phyloP scores from a whole-genome alignment of 2,329 filamentous ascomycete species.

The Fonsecaea multimorphosa region DNA sequence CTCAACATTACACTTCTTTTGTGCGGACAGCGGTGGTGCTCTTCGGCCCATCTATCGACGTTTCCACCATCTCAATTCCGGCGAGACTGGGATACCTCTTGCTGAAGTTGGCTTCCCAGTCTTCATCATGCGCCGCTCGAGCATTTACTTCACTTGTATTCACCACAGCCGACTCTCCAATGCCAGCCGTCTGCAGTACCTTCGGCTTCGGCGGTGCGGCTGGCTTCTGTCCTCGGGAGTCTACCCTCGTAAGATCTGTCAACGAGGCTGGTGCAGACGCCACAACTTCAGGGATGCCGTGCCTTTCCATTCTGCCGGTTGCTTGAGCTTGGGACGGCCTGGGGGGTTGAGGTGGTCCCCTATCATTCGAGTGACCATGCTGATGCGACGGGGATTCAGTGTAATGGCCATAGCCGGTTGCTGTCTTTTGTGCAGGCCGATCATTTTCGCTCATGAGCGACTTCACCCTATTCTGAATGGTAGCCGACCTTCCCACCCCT shows the following conservation, averaged over 20 bases:
- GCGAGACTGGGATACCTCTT: conserved; percentile 86
- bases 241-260: conserved; percentile 22
- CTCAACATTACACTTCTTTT: conserved; percentile 46
- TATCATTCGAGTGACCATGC: conserved; percentile 41
- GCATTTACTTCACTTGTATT: conserved; percentile 40
- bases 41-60: conserved; percentile 58
- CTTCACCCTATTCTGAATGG: conserved; percentile 90
- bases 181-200: conserved; percentile 60
- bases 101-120: conserved; percentile 74
- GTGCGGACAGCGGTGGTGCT: conserved; percentile 46
- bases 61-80: conserved; percentile 86
- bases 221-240: conserved; percentile 48
- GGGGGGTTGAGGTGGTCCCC: conserved; percentile 45
- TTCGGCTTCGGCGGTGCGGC: conserved; percentile 66
- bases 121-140: conserved; percentile 54
- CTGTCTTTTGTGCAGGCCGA: conserved; percentile 69
- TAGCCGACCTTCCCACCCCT: conserved; percentile 69
- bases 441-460: conserved; percentile 80
- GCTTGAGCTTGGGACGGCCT: conserved; percentile 3
- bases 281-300: conserved; percentile 18
- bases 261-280: conserved; percentile 34
- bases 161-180: conserved; percentile 39
- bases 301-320: conserved; percentile 4
- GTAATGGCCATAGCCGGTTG: conserved; percentile 88
- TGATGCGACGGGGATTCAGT: conserved; percentile 61